phyloP scores from a whole-genome alignment of 345 rosid genomes.

The Psidium friedrichsthalianum region DNA sequence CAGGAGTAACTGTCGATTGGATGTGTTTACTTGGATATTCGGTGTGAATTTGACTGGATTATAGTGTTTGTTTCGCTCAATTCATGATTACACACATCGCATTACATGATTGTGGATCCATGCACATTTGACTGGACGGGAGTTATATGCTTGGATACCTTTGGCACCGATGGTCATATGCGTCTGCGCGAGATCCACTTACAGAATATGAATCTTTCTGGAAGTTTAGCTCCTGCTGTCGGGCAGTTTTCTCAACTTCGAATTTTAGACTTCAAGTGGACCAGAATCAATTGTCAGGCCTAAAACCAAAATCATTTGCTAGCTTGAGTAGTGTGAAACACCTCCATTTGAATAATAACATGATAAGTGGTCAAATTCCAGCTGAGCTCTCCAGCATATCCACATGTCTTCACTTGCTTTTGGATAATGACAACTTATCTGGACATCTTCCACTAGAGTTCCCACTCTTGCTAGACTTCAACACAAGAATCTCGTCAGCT shows the following conservation, averaged over 20 bases:
- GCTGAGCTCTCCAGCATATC: constrained; percentile 48
- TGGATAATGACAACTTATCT: constrained; percentile 65
- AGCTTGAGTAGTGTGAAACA: constrained; percentile 46
- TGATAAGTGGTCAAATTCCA: constrained; percentile 65
- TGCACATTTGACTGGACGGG: constrained; percentile 80
- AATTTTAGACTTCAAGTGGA: constrained; percentile 74
- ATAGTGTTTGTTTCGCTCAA: no score
- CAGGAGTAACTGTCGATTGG: no score
- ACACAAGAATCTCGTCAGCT: no score
- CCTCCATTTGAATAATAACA: constrained; percentile 85
- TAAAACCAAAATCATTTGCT: constrained; percentile 61
- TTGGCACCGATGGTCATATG: constrained; percentile 38
- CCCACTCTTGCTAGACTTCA: constrained; percentile 35
- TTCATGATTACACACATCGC: no score
- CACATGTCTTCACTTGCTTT: constrained; percentile 63
- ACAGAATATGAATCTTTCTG: constrained; percentile 71
- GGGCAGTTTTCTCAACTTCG: constrained; percentile 44
- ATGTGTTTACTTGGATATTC: no score
- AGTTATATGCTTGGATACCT: constrained; percentile 34
- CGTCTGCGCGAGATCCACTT: constrained; percentile 57
- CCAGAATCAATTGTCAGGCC: constrained; percentile 64
- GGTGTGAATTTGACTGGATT: no score
- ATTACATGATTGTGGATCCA: constrained; percentile 30
- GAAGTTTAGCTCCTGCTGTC: constrained; percentile 64
- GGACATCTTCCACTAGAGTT: constrained; percentile 66